Base-by-base conservation (phyloP, 1,284 basidiomycete species). In the Tylopilus orsonianus region DNA sequence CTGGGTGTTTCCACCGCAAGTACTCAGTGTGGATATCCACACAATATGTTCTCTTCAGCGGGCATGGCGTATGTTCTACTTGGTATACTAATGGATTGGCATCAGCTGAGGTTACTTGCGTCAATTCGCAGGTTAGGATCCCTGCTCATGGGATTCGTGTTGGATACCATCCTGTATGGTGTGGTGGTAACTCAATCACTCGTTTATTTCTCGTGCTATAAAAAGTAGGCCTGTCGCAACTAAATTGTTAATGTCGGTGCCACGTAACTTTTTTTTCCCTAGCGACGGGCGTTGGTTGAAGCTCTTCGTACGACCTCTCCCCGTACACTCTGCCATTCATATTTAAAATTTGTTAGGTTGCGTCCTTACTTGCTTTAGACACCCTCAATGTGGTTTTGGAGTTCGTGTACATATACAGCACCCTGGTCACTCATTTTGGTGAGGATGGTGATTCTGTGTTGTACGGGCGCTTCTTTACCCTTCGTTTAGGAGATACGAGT, bases 111-210 rank as follows among this genome's bases (percentile, higher is more conserved):
- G n/a, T 34, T 5, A 10, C 13, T 19, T 27, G 5, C 27, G 30
- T 38, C 55, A 48, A 24, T 47, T 44, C 5, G 13, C 35, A 73
- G 72, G 22, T 63, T 70, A 50, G 72, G 72, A 33, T 71, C 72
- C 16, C 69, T 73, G 54, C 68, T 74, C 51, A 56, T 70, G 49
- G 72, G 72, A 27, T 66, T 73, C 48, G 58, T 69, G 39, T 56
- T 74, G 57, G 70, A 73, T 58, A 59, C 70, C 54, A 56, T 73
- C 35, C 57, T 73, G 41, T 74, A 73, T 50, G 71, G 71, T 29
- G 69, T 68, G 37, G 64, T 71, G 57, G 66, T 73, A 48, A 70
- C 72, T 8, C 72, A 74, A 51, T 70, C 70, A 19, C 71, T 71
- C 55, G 56, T 72, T 50, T 74, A 72, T 51, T 69, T 70, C 52